These are phyloP conservation scores for Pseudonectria foliicola DNA, from an alignment of 2,329 filamentous ascomycete species.

Conservation along the genomic window DNA sequence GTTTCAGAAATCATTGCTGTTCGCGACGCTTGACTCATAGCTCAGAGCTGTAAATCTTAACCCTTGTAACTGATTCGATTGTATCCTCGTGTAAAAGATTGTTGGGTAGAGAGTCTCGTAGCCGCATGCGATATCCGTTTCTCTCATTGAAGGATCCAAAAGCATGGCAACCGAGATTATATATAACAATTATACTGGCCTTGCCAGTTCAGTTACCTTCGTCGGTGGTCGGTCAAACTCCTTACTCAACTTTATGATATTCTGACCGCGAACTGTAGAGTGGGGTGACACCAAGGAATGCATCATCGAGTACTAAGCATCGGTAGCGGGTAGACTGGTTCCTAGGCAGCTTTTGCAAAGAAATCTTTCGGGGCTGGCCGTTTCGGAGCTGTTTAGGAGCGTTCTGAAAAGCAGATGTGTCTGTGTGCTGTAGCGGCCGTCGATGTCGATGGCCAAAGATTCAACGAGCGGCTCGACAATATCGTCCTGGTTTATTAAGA, in stretches of 20 bases:
- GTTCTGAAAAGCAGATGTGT: slow-evolving; percentile 4
- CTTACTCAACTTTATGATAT: slow-evolving; percentile 4
- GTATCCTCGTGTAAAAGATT: slow-evolving; percentile 7
- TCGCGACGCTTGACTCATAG: slow-evolving; percentile 13
- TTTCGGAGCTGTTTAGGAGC: background rate
- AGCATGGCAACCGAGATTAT: slow-evolving; percentile 19
- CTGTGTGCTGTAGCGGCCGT: slow-evolving; percentile 1
- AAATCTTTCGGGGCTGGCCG: background rate
- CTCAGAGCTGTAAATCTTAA: slow-evolving; percentile 24
- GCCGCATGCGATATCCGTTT: slow-evolving; percentile 20
- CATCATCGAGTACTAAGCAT: slow-evolving; percentile 1
- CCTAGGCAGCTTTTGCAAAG: background rate
- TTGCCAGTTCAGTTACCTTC: slow-evolving; percentile 2
- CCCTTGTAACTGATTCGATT: slow-evolving; percentile 5
- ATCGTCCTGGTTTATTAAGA: background rate
- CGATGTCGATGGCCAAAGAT: slow-evolving; percentile 2
- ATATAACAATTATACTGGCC: slow-evolving; percentile 7
- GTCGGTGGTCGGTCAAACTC: background rate
- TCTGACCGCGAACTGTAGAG: slow-evolving; percentile 1
- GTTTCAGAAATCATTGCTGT: slow-evolving; percentile 10
- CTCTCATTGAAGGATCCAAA: slow-evolving; percentile 25
- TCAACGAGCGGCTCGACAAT: background rate
- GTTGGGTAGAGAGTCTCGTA: slow-evolving; percentile 19
- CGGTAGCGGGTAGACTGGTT: background rate
- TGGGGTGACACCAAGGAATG: slow-evolving; percentile 5